phyloP scores from a whole-genome alignment of 2,329 filamentous ascomycete species.

The Apiospora rasikravindrae region DNA sequence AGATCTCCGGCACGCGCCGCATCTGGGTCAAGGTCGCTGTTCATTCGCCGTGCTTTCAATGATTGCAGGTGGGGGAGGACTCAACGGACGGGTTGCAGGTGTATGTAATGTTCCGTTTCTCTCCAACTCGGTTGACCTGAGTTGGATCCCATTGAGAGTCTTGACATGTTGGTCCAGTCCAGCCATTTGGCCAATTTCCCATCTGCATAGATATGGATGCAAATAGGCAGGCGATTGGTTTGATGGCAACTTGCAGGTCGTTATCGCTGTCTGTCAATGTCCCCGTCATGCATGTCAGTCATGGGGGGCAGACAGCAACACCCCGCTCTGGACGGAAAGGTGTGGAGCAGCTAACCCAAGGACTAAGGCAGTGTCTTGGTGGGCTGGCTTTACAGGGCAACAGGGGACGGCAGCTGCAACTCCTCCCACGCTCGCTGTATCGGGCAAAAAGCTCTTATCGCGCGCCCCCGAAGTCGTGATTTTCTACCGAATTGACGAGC shows the following conservation, averaged over 20 bases:
- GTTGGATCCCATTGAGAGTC: background rate
- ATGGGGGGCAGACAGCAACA: background rate
- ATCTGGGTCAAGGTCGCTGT: background rate
- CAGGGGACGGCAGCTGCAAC: background rate
- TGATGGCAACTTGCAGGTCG: background rate
- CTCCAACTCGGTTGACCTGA: too few relatives aligned
- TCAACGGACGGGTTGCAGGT: too few relatives aligned
- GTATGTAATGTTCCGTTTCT: too few relatives aligned
- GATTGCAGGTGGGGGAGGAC: background rate
- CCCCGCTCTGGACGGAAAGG: background rate
- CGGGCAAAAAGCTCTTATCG: constrained; percentile 12
- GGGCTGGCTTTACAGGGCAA: background rate
- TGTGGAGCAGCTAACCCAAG: background rate
- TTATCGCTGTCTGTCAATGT: background rate
- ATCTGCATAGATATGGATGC: too few relatives aligned
- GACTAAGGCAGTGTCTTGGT: background rate
- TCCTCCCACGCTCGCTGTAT: background rate
- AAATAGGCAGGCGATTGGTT: too few relatives aligned
- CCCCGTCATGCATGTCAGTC: background rate
- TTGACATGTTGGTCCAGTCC: background rate
- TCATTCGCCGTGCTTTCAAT: background rate
- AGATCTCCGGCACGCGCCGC: background rate
- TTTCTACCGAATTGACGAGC: constrained; percentile 14
- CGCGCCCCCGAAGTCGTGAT: constrained; percentile 9
- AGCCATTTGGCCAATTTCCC: too few relatives aligned